These are phyloP conservation scores for Candida sanyaensis DNA, from an alignment of 1,139 yeast genomes.

Conservation along the genomic window DNA sequence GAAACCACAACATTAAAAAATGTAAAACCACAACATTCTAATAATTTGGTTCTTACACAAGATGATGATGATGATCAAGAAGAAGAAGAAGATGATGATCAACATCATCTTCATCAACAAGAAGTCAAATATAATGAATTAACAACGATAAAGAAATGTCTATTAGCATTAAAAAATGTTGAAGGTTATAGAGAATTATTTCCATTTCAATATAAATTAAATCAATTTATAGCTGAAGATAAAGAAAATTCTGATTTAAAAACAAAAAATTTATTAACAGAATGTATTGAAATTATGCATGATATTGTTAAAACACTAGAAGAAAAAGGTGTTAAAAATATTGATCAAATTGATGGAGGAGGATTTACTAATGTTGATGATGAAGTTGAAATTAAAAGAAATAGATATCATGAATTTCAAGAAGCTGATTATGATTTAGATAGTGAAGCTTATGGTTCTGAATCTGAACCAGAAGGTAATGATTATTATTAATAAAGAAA, in stretches of 20 bases:
- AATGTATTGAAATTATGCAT: conserved; percentile 89
- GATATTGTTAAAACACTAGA: conserved; percentile 89
- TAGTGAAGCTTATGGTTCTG: conserved; percentile 36
- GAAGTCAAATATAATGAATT: conserved; percentile 71
- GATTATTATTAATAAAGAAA: conserved; percentile 36
- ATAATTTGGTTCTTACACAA: neutral
- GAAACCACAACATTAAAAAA: neutral
- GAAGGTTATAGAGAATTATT: conserved; percentile 93
- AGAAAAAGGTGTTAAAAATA: conserved; percentile 52
- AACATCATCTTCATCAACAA: neutral
- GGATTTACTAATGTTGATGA: conserved; percentile 27
- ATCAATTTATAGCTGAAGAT: conserved; percentile 22
- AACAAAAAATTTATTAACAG: conserved; percentile 78
- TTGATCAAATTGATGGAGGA: conserved; percentile 19
- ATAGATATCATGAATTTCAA: conserved; percentile 44
- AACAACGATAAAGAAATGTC: conserved; percentile 85
- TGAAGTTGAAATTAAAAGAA: conserved; percentile 49
- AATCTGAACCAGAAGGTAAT: conserved; percentile 43
- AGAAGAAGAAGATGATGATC: neutral
- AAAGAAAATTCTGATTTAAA: neutral
- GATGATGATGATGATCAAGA: neutral
- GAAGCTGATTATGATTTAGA: conserved; percentile 52
- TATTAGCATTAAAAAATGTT: conserved; percentile 84
- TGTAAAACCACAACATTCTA: neutral
- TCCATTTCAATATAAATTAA: conserved; percentile 93